Base-by-base conservation (phyloP, 495 filamentous ascomycete species). In the Aspergillus kassunensis region DNA sequence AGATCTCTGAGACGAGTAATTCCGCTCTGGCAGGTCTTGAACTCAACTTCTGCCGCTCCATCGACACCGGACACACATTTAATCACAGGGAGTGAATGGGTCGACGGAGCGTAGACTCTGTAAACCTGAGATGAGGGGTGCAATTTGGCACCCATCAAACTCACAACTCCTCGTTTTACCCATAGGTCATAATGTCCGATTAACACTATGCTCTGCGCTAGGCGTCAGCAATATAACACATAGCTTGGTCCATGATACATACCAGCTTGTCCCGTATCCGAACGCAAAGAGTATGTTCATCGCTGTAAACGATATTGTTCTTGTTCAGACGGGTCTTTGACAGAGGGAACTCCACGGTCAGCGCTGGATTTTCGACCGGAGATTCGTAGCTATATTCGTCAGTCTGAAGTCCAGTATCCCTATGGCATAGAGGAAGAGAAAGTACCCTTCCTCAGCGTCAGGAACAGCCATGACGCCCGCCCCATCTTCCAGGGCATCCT, bases 21-120 rank as follows among this genome's bases (percentile, higher is more conserved):
- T 2, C 76, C 70, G n/a, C 62, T 75, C 12, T 77, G 68, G 39
- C 72, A 77, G 7, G 84, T 81, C 57, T 67, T 73, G 34, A 90
- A 62, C 12, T 74, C 71, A 0, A 80, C 63, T 49, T 79, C 73
- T 19, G 75, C 64, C 15, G 68, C 70, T 13, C 79, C 74, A 46
- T 73, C 68, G 1, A 70, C 66, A n/a, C 74, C 68, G 42, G 63
- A 58, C 5, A 77, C 58, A 49, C 77, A 84, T 45, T 82, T 76
- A 41, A 95, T 80, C 9, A 86, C 76, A 1, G 89, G 89, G 13
- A 93, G 69, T 6, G 89, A 83, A 65, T 93, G 89, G 8, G 86
- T 90, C 31, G 79, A 82, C 10, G 88, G 85, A 25, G 86, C 85
- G 70, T 84, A 86, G 8, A 92, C 78, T 64, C 82, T 75, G 53